Percentiles rank a stretch among this genome's conserved stretches.
Evolutionary conservation across 2,329 filamentous ascomycete species (phyloP).

Genomic region (Drechslera avenae): DNA sequence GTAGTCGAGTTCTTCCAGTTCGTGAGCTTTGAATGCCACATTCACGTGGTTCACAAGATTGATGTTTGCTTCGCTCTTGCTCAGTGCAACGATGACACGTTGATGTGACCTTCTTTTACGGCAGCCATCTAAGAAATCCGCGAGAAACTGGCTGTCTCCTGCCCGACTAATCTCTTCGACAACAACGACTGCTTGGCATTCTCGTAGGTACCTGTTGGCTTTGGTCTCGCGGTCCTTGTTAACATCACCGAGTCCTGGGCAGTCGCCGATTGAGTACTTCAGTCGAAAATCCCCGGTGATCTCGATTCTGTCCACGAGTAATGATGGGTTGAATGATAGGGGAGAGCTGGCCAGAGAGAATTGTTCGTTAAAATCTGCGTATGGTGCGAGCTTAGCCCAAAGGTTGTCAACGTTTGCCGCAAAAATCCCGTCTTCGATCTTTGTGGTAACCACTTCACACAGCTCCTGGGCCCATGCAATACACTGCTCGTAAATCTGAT

Average conservation of each 20-base stretch:
- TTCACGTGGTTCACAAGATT: neutral
- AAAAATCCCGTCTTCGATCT: neutral
- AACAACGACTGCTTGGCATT: neutral
- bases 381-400: neutral
- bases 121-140: neutral
- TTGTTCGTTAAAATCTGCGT: neutral
- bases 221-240: slow-evolving; percentile 5
- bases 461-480: neutral
- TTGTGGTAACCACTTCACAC: neutral
- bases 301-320: neutral
- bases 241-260: neutral
- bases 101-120: neutral
- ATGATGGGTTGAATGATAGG: neutral
- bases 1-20: no score
- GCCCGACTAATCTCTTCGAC: neutral
- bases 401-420: neutral
- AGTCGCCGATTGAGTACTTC: neutral
- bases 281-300: neutral
- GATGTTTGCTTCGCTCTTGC: neutral
- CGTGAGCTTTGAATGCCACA: no score
- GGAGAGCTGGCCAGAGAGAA: neutral
- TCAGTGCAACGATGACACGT: neutral
- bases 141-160: neutral
- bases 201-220: neutral
- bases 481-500: neutral